phyloP scores from a whole-genome alignment of 345 rosid species.

The Gossypium arboreum region DNA sequence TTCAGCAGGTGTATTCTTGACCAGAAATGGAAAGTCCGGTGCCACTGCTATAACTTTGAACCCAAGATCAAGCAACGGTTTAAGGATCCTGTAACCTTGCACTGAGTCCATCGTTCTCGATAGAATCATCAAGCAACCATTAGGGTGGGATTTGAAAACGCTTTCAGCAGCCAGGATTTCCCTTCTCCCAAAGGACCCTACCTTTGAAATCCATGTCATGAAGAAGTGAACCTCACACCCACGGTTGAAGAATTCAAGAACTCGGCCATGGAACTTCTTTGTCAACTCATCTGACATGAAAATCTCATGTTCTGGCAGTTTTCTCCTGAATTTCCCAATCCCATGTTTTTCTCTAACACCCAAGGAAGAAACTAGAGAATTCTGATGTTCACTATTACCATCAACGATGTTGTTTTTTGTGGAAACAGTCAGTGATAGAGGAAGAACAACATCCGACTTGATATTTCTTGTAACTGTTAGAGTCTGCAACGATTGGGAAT shows the following conservation, averaged over 20 bases:
- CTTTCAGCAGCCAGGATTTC: conserved; percentile 57
- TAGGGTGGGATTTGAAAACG: conserved; percentile 57
- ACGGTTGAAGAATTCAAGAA: conserved; percentile 41
- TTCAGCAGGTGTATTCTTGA: conserved; percentile 64
- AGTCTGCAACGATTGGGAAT: background rate
- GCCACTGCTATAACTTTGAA: conserved; percentile 48
- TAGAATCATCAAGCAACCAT: conserved; percentile 62
- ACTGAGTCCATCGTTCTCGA: conserved; percentile 62
- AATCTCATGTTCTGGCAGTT: conserved; percentile 38
- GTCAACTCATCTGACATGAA: conserved; percentile 48
- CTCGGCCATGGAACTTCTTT: conserved; percentile 45
- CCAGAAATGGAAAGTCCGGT: conserved; percentile 56
- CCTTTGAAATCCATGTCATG: conserved; percentile 87
- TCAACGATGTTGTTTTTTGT: background rate
- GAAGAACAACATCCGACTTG: background rate
- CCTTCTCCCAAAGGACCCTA: conserved; percentile 40
- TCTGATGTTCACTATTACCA: background rate
- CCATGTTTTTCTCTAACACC: conserved; percentile 43
- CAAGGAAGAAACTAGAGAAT: conserved; percentile 40
- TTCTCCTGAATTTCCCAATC: conserved; percentile 43
- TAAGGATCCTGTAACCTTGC: conserved; percentile 45
- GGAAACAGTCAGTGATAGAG: background rate
- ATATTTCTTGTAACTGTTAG: background rate
- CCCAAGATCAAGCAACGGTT: conserved; percentile 48
- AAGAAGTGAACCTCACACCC: conserved; percentile 56